Evolutionary conservation across 2,329 filamentous ascomycete species (phyloP), one percentile per base, ranked within the genome.

Genomic region (Ophiostoma piceae): DNA sequence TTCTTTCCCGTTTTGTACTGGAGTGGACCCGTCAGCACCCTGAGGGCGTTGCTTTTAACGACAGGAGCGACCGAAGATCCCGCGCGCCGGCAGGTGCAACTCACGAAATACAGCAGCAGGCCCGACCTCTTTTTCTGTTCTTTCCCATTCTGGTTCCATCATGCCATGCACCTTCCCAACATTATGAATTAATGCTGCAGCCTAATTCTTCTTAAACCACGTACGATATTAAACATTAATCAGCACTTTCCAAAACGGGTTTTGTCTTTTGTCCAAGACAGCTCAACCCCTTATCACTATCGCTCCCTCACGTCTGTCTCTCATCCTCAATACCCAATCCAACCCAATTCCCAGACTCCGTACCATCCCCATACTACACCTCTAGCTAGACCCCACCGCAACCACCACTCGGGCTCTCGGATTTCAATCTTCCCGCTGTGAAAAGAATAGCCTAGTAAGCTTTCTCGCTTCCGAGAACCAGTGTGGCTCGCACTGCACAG

Each of bases 361-460:
- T 26, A 26, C 22, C 51, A 12, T 32, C 57, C 22, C 57, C 57
- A 62, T 62, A 57, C 51, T 47, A n/a, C 7, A 62, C 57, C 57
- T 32, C 57, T 32, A 62, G 57, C 26, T 32, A 62, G 57, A 62
- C 57, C 16, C 35, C 65, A 41, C 37, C 12, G 4, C 65, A 22
- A 26, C 65, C 29, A 32, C n/a, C 47, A 60, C 64, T 71, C 70
- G 70, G 70, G 67, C 70, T 67, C 70, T 71, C 70, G 70, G 70
- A 67, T 64, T 71, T 62, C 39, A 47, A 19, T 51, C 67, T 62
- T 22, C 60, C 62, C 62, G 67, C 70, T 51, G 66, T 35, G 19
- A 14, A 32, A 32, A 35, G 5, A 64, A 35, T 39, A 9, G n/a
- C 62, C 64, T 66, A 43, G 35, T 26, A 26, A 41, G 64, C 37